A percentile compares a stretch with the other conserved stretches of the same genome.
phyloP scores from a whole-genome alignment of 306 rosid genomes.

The Leucaena leucocephala region DNA sequence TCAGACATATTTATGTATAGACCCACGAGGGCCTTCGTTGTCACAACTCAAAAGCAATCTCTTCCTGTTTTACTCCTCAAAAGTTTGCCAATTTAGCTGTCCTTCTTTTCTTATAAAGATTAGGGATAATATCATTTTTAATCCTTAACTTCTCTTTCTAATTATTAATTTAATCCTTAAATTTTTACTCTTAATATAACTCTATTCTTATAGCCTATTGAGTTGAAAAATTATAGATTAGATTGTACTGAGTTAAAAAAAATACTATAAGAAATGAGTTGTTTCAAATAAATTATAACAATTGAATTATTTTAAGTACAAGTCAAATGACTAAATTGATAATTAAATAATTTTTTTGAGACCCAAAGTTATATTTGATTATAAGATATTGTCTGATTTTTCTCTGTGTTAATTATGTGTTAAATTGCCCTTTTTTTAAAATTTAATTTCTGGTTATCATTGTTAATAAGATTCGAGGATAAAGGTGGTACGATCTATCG shows the following conservation, averaged over 20 bases:
- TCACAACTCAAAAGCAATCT: slow-evolving; percentile 10
- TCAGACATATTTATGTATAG: neutral
- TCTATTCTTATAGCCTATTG: too few species aligned
- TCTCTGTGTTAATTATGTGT: neutral
- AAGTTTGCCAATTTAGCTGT: slow-evolving; percentile 23
- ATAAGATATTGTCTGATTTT: neutral
- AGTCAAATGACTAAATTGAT: too few species aligned
- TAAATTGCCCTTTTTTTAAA: slow-evolving; percentile 2
- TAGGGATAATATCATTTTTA: neutral
- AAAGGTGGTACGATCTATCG: slow-evolving; percentile 40
- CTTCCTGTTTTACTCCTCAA: neutral
- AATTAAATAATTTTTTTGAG: neutral
- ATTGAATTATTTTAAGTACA: too few species aligned
- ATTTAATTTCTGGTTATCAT: slow-evolving; percentile 1
- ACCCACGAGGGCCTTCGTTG: slow-evolving; percentile 32
- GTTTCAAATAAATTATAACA: too few species aligned
- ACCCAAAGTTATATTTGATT: neutral
- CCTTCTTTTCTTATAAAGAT: neutral
- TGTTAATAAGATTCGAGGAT: slow-evolving; percentile 41
- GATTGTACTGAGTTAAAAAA: neutral
- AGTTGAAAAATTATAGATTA: too few species aligned
- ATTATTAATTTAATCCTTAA: neutral
- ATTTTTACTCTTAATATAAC: neutral
- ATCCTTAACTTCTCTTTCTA: too few species aligned
- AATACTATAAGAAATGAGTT: too few species aligned